These are phyloP conservation scores for Lasiodiplodia gonubiensis DNA, from an alignment of 2,329 filamentous ascomycete species.

Conservation along the genomic window DNA sequence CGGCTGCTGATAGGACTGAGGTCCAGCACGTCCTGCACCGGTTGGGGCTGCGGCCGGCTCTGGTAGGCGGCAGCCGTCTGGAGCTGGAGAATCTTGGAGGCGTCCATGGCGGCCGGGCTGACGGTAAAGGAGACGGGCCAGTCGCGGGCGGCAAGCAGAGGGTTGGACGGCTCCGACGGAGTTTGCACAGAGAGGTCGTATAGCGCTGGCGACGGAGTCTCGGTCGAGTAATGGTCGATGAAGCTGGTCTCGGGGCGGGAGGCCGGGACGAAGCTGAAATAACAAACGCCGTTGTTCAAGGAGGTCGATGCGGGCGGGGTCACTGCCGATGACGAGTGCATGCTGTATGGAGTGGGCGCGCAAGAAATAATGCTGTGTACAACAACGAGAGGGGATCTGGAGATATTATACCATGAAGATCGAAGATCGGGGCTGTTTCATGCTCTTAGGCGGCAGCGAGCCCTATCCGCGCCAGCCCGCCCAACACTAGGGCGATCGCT, in stretches of 20 bases:
- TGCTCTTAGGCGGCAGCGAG: no score
- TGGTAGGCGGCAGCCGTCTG: conserved; percentile 45
- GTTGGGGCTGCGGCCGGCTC: conserved; percentile 36
- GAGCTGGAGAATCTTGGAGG: conserved; percentile 46
- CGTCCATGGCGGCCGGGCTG: conserved; percentile 35
- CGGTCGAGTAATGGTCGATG: conserved; percentile 39
- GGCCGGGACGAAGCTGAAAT: conserved; percentile 41
- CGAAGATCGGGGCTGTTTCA: conserved; percentile 2
- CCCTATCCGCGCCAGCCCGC: no score
- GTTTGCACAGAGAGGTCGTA: conserved; percentile 35
- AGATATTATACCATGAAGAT: not conserved
- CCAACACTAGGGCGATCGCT: no score
- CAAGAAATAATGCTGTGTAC: not conserved
- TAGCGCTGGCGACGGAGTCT: conserved; percentile 37
- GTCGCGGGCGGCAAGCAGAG: conserved; percentile 42
- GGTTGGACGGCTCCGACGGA: conserved; percentile 41
- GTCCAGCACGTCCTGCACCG: conserved; percentile 30
- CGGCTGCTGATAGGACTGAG: conserved; percentile 25
- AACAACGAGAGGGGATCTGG: no score
- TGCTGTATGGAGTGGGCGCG: not conserved
- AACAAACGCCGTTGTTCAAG: conserved; percentile 34
- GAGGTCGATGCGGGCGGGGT: conserved; percentile 13
- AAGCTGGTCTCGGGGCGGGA: conserved; percentile 27
- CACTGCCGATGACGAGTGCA: conserved; percentile 26
- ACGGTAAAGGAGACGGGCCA: conserved; percentile 19